These are phyloP conservation scores for Fusarium setosum DNA, from an alignment of 2,329 filamentous ascomycete genomes.

Conservation along the genomic window DNA sequence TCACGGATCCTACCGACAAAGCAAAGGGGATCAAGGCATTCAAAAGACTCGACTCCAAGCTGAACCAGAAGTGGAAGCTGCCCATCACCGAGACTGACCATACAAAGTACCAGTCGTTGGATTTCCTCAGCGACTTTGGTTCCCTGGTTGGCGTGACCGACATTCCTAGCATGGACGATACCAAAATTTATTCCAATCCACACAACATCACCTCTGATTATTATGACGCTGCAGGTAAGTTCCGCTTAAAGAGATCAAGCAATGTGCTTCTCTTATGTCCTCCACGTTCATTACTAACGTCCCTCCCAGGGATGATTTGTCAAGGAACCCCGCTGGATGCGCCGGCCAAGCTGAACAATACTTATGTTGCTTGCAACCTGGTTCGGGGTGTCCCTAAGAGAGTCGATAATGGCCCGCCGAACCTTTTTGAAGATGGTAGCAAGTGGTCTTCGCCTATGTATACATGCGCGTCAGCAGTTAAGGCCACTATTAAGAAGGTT, in stretches of 20 bases:
- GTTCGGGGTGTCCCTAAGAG: conserved; percentile 53
- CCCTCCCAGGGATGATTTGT: not conserved
- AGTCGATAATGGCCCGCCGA: conserved; percentile 45
- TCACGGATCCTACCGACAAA: conserved; percentile 44
- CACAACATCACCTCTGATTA: conserved; percentile 4
- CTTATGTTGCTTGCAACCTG: conserved; percentile 36
- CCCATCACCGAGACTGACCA: conserved; percentile 11
- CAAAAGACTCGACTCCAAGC: conserved; percentile 19
- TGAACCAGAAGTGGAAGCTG: conserved; percentile 19
- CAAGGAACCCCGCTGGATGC: conserved; percentile 10
- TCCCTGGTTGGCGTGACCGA: not conserved
- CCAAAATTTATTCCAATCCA: conserved; percentile 11
- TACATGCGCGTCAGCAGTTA: conserved; percentile 54
- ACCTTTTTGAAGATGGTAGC: conserved; percentile 53
- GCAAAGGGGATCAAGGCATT: conserved; percentile 13
- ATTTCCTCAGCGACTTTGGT: conserved; percentile 18
- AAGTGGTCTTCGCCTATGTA: conserved; percentile 57
- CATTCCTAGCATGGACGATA: not conserved
- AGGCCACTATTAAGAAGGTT: conserved; percentile 58
- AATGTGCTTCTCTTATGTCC: not conserved
- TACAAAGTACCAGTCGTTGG: conserved; percentile 9
- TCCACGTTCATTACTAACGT: not conserved
- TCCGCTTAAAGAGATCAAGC: not conserved
- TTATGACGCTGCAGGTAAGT: conserved; percentile 12
- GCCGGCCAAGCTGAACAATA: conserved; percentile 17